Base-by-base conservation (phyloP, 805 yeast genomes). In the Wilhelminamyces savonicus region DNA sequence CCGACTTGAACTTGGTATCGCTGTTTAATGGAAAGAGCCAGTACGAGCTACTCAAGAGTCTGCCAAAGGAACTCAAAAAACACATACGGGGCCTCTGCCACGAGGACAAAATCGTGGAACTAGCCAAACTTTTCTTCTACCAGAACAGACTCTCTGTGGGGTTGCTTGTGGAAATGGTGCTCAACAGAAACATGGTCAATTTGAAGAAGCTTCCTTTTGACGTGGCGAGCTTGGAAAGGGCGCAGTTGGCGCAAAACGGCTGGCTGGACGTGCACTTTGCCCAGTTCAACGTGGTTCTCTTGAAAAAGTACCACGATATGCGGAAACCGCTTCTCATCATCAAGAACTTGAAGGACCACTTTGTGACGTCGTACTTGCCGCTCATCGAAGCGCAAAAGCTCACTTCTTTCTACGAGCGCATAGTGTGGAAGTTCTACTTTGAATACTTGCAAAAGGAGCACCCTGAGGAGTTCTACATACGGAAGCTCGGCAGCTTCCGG, bases 401-500 rank as follows among this genome's bases (percentile, higher is more conserved):
- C 11, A 34, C 54, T 15, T 59, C 62, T 10, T 61, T 59, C 29
- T 62, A 61, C 41, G 69, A 63, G 38, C 35, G 69, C 16, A 56
- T 62, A 1, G 48, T 61, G 9, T 63, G 70, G 70, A 58, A 57
- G 34, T 63, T 58, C 37, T 48, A 56, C 34, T 59, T 59, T 32
- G 64, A 61, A 24, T 61, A 57, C 34, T 35, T 49, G 24, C 31
- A 21, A 13, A 18, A 27, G 10, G 39, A 34, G 19, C 37, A 39
- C 14, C 38, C 30, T 21, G 41, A 48, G 14, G 59, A 52, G 37
- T 11, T 33, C 8, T 52, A 42, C 23, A 50, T 63, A 5, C 28
- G 33, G 11, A 21, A 28, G 13, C 35, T 62, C 11, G 31, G 44
- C 29, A 37, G 39, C 9, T 21, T 52, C 21, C 42, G 44, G 26